A percentile compares a stretch with the other conserved stretches of the same genome.
Evolutionary conservation across 441 rosid species (phyloP).

Genomic region (Raphanus hybrid): DNA sequence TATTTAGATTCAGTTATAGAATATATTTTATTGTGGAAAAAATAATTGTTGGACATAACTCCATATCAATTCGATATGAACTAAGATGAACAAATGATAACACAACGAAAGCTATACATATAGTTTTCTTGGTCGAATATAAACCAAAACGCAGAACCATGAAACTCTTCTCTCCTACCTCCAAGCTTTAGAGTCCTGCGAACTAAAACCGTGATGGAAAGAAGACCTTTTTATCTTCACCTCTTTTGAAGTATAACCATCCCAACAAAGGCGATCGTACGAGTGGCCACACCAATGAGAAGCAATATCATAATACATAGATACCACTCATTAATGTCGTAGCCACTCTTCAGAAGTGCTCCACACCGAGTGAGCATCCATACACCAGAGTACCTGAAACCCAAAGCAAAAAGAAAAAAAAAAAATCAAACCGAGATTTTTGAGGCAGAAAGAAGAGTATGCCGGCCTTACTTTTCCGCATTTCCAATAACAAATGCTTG

Average conservation of each 20-base stretch:
- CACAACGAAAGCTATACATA: neutral
- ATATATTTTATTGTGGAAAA: too few species aligned
- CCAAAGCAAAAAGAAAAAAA: neutral
- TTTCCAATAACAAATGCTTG: conserved; percentile 83
- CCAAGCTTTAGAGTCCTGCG: conserved; percentile 10
- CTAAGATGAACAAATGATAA: conserved; percentile 20
- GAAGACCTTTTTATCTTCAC: conserved; percentile 32
- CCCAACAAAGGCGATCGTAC: conserved; percentile 65
- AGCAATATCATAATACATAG: conserved; percentile 62
- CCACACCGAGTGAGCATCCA: conserved; percentile 89
- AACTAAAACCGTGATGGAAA: neutral
- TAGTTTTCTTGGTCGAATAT: conserved; percentile 1
- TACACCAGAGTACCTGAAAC: conserved; percentile 79
- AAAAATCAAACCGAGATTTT: conserved; percentile 16
- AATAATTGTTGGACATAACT: too few species aligned
- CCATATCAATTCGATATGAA: neutral
- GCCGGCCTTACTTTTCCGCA: conserved; percentile 60
- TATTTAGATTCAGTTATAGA: too few species aligned
- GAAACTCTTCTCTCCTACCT: conserved; percentile 1
- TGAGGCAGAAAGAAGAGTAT: neutral
- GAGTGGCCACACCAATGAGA: conserved; percentile 55
- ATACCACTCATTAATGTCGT: conserved; percentile 62
- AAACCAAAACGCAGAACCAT: conserved; percentile 4
- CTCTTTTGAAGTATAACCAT: conserved; percentile 71
- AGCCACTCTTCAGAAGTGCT: conserved; percentile 57